These are phyloP conservation scores for Mentha longifolia DNA, from an alignment of 257 asterid genomes.

Conservation along the genomic window DNA sequence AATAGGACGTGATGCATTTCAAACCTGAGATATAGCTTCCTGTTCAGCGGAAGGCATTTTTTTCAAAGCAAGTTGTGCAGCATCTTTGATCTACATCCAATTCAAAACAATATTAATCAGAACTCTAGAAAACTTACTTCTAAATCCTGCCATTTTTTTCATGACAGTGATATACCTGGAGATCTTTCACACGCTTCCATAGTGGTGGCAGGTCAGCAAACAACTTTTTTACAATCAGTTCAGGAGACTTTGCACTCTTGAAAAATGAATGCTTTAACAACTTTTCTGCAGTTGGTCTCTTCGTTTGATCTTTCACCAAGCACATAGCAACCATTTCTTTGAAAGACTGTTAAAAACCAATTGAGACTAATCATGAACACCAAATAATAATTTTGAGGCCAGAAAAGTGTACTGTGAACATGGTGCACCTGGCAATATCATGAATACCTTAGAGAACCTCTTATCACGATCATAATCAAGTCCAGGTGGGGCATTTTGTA, in stretches of 20 bases:
- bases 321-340: conserved; percentile 99
- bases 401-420: conserved; percentile 23
- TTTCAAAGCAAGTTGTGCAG: conserved; percentile 94
- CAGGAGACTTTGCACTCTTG: conserved; percentile 94
- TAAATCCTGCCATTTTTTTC: conserved; percentile 26
- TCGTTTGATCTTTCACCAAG: conserved; percentile 97
- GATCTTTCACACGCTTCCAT: conserved; percentile 92
- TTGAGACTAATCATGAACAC: conserved; percentile 33
- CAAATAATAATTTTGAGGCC: conserved; percentile 28
- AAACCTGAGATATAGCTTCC: conserved; percentile 97
- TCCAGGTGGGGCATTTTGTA: conserved; percentile 99
- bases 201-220: conserved; percentile 90
- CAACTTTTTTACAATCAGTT: conserved; percentile 77
- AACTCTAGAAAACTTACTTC: conserved; percentile 25
- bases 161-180: conserved; percentile 62
- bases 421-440: conserved; percentile 29
- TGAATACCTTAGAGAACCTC: conserved; percentile 89
- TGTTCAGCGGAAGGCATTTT: conserved; percentile 91
- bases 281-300: conserved; percentile 98
- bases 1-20: conserved; percentile 32
- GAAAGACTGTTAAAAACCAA: conserved; percentile 70
- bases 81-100: conserved; percentile 80
- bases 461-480: conserved; percentile 99
- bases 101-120: conserved; percentile 33
- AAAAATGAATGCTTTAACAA: conserved; percentile 91